Evolutionary conservation across 768 basidiomycete genomes (phyloP).

Genomic region (Exidia glandulosa): DNA sequence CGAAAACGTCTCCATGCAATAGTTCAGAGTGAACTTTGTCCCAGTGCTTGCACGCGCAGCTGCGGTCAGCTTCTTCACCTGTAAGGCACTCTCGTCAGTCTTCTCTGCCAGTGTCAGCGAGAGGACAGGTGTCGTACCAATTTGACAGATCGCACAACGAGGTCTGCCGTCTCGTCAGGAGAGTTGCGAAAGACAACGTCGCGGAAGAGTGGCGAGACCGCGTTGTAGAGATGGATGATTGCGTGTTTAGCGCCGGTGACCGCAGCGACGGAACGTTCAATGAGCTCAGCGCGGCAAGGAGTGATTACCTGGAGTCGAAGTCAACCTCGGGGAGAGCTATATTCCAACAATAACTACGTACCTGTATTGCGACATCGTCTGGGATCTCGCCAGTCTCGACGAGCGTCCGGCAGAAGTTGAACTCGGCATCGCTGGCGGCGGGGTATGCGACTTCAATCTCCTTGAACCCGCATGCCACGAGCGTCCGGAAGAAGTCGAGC

Average conservation of each 20-base stretch:
- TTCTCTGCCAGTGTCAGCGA: too few relatives aligned
- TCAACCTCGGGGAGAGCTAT: not conserved
- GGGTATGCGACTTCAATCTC: slow-evolving; percentile 39
- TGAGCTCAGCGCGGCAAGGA: slow-evolving; percentile 32
- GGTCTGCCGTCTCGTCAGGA: slow-evolving; percentile 29
- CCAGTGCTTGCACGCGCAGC: too few relatives aligned
- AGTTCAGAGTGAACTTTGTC: too few relatives aligned
- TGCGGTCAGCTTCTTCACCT: too few relatives aligned
- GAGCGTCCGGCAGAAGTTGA: slow-evolving; percentile 29
- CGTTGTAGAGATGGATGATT: slow-evolving; percentile 39
- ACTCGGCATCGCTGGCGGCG: slow-evolving; percentile 33
- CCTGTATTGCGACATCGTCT: slow-evolving; percentile 35
- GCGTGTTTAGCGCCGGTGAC: slow-evolving; percentile 32
- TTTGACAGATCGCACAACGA: slow-evolving; percentile 29
- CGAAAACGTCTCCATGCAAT: too few relatives aligned
- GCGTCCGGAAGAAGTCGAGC: slow-evolving; percentile 38
- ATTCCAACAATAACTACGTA: slow-evolving; percentile 7
- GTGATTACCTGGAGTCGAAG: slow-evolving; percentile 25
- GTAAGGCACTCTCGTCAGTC: too few relatives aligned
- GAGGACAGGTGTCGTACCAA: slow-evolving; percentile 29
- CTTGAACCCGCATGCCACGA: slow-evolving; percentile 33
- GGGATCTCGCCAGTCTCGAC: slow-evolving; percentile 26
- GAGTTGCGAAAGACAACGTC: slow-evolving; percentile 35
- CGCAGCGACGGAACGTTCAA: slow-evolving; percentile 30
- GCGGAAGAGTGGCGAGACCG: slow-evolving; percentile 33